Percentiles rank a stretch among this genome's conserved stretches.
Conservation (phyloP, 345 rosid species). For the Arabidopsis suecica region DNA sequence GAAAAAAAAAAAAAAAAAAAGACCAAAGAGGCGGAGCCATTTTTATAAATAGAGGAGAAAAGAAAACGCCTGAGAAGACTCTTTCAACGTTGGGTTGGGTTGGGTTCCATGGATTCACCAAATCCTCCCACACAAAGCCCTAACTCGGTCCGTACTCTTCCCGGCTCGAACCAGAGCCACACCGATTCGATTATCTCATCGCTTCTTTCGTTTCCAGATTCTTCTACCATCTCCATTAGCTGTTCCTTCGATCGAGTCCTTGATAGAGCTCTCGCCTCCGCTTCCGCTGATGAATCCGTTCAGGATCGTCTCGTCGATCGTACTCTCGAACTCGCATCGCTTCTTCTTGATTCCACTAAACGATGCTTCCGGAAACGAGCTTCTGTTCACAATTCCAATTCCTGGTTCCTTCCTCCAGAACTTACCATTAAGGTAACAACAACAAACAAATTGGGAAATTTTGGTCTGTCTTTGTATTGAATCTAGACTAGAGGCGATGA, state of each 20-base stretch:
- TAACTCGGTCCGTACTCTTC: not conserved
- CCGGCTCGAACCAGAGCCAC: conserved; percentile 3
- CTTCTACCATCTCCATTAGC: conserved; percentile 53
- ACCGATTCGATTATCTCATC: conserved; percentile 35
- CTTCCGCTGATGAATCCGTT: conserved; percentile 49
- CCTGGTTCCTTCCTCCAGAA: conserved; percentile 82
- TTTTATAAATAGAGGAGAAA: not conserved
- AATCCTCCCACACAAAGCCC: not conserved
- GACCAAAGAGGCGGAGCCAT: not conserved
- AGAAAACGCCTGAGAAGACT: not conserved
- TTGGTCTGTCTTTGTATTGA: not conserved
- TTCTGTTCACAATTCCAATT: conserved; percentile 59
- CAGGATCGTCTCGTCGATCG: conserved; percentile 67
- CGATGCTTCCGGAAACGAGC: conserved; percentile 75
- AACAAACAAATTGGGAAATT: not conserved
- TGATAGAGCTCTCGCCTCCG: conserved; percentile 52
- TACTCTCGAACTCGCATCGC: conserved; percentile 61
- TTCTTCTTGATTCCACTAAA: conserved; percentile 66
- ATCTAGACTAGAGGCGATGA: not conserved
- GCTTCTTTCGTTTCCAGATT: conserved; percentile 33
- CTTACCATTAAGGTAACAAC: conserved; percentile 71
- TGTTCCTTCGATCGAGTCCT: conserved; percentile 69
- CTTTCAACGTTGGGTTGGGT: not conserved
- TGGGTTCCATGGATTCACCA: conserved; percentile 33
- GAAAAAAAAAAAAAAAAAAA: conserved; percentile 45